Conservation (phyloP, 208 protist genomes). For the Leptomonas pyrrhocoris region DNA sequence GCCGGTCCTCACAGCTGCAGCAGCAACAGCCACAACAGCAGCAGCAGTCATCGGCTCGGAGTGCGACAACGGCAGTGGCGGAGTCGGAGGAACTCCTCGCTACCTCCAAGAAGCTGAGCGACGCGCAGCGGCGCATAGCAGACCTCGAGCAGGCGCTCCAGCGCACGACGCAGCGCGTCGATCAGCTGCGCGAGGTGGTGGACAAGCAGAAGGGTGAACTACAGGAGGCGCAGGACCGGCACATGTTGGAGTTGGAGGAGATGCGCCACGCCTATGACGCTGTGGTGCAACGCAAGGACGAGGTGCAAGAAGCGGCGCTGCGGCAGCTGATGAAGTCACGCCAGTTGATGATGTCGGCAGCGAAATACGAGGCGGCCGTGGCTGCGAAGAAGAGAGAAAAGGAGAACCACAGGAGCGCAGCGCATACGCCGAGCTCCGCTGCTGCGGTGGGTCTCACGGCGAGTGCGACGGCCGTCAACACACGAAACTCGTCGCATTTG, state of each 20-base stretch:
- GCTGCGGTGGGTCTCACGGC: neutral
- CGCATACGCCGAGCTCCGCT: neutral
- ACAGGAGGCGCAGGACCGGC: constrained; percentile 37
- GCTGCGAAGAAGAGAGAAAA: constrained; percentile 25
- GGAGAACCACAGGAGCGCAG: constrained; percentile 15
- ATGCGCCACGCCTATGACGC: constrained; percentile 46
- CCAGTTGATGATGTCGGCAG: constrained; percentile 45
- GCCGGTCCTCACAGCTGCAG: neutral
- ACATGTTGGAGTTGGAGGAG: constrained; percentile 53
- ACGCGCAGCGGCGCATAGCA: constrained; percentile 30
- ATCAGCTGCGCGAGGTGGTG: constrained; percentile 49
- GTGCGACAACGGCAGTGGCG: neutral
- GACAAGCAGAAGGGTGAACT: constrained; percentile 48
- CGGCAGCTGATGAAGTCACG: constrained; percentile 51
- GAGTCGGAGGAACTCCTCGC: neutral
- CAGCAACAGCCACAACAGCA: neutral
- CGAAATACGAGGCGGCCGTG: constrained; percentile 44
- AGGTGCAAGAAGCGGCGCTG: constrained; percentile 59
- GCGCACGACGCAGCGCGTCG: constrained; percentile 46
- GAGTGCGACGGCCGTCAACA: constrained; percentile 10
- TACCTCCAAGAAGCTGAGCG: constrained; percentile 3
- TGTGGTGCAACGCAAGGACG: constrained; percentile 45
- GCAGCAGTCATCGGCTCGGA: neutral
- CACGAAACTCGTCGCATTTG: neutral
- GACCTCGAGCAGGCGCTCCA: constrained; percentile 47